Base-by-base conservation (phyloP, 129 eudicot species). In the Pittosporum tobira region DNA sequence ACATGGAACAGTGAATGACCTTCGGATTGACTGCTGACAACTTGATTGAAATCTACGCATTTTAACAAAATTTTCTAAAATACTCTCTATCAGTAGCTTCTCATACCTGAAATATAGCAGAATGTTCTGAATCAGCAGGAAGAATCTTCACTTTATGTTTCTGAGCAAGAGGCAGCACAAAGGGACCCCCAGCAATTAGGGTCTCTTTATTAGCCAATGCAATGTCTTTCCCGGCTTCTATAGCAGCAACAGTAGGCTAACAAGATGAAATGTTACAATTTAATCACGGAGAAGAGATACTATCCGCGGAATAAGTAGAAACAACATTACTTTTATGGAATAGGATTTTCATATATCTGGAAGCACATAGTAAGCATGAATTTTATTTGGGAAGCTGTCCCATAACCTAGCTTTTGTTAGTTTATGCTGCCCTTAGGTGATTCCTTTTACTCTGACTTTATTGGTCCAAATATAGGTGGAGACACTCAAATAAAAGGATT, bases 241-340 rank as follows among this genome's bases (percentile, higher is more conserved):
- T 91, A 28, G 99, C 99, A 54, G 99, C 99, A 63, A 91, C 99
- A 46, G 99, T 91, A 53, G 99, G 99, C 99, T 91, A 65, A 47
- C 19, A 65, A 71, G 63, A 9, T n/a, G 18, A 21, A 71, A 53
- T 30, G 28, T 29, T 25, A 8, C 5, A 27, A 36, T 30, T 62
- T 57, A 62, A 36, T 31, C 37, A 71, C 40, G 14, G 12, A 46
- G 20, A 19, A 55, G 7, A 12, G 6, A 43, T 28, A 5, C 47
- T 20, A 47, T 18, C n/a, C n/a, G 9, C n/a, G 54, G 16, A 29
- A 23, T 12, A 28, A n/a, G n/a, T n/a, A n/a, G n/a, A n/a, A n/a
- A n/a, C n/a, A n/a, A n/a, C n/a, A n/a, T n/a, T n/a, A n/a, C n/a
- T n/a, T n/a, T n/a, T n/a, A 43, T 26, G n/a, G n/a, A n/a, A n/a